Percentiles rank a stretch among this genome's conserved stretches.
These are phyloP conservation scores for Bipolaris victoriae DNA, from an alignment of 2,329 filamentous ascomycete species.

Conservation along the genomic window DNA sequence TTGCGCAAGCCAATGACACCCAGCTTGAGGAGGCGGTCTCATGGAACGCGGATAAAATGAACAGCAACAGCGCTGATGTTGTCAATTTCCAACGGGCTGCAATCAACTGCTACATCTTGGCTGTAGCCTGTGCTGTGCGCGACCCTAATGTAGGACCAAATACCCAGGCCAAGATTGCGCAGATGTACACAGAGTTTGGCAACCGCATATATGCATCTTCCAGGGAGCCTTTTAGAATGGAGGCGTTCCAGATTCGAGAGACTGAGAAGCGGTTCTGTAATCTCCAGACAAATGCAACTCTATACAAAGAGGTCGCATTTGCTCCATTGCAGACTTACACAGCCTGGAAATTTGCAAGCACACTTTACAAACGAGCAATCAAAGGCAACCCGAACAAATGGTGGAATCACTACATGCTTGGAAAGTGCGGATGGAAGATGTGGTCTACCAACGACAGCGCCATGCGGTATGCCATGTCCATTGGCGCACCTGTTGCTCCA, in stretches of 20 bases:
- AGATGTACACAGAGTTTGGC: slow-evolving; percentile 72
- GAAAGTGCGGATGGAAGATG: slow-evolving; percentile 77
- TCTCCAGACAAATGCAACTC: slow-evolving; percentile 52
- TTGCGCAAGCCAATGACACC: slow-evolving; percentile 86
- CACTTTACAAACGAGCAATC: slow-evolving; percentile 65
- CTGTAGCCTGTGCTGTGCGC: slow-evolving; percentile 66
- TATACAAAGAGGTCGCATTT: slow-evolving; percentile 65
- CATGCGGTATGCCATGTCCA: slow-evolving; percentile 41
- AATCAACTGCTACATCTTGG: slow-evolving; percentile 79
- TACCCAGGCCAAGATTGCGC: slow-evolving; percentile 63
- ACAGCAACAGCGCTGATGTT: slow-evolving; percentile 77
- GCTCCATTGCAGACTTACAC: slow-evolving; percentile 63
- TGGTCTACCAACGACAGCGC: slow-evolving; percentile 56
- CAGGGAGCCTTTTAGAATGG: slow-evolving; percentile 71
- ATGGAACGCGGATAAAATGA: slow-evolving; percentile 91
- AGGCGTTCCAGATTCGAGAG: slow-evolving; percentile 64
- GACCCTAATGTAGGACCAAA: slow-evolving; percentile 61
- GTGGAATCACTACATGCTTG: slow-evolving; percentile 72
- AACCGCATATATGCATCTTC: slow-evolving; percentile 72
- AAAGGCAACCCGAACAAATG: slow-evolving; percentile 66
- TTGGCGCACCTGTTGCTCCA: slow-evolving; percentile 34
- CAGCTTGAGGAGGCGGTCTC: slow-evolving; percentile 86
- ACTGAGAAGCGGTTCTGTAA: slow-evolving; percentile 68
- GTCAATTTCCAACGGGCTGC: slow-evolving; percentile 77
- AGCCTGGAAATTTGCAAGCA: slow-evolving; percentile 69